A percentile compares a stretch with the other conserved stretches of the same genome.
Conservation (phyloP, 768 basidiomycete genomes). For the Mycena belliarum region DNA sequence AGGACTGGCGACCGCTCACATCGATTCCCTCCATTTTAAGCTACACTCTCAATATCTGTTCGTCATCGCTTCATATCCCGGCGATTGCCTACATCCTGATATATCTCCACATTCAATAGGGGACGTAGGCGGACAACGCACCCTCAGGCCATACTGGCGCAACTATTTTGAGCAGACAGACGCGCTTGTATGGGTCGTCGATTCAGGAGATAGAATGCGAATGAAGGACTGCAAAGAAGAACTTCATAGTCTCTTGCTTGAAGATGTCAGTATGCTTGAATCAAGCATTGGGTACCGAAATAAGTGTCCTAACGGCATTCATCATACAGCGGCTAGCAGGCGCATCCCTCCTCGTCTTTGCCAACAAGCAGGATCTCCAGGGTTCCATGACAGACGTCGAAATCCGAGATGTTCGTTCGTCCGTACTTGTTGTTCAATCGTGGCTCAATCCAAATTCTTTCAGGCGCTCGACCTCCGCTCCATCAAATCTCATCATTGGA, state of each 20-base stretch:
- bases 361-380: slow-evolving; percentile 95
- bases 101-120: slow-evolving; percentile 47
- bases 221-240: slow-evolving; percentile 90
- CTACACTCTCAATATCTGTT: slow-evolving; percentile 82
- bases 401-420: slow-evolving; percentile 67
- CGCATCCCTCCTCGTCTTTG: slow-evolving; percentile 94
- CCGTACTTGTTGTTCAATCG: slow-evolving; percentile 11
- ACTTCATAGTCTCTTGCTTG: slow-evolving; percentile 79
- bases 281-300: slow-evolving; percentile 11
- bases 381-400: slow-evolving; percentile 82
- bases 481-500: slow-evolving; percentile 90
- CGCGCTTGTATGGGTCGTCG: slow-evolving; percentile 98
- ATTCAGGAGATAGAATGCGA: slow-evolving; percentile 88
- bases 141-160: slow-evolving; percentile 95
- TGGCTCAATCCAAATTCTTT: background rate
- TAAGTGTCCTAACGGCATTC: slow-evolving; percentile 10
- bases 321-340: slow-evolving; percentile 81
- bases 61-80: slow-evolving; percentile 29
- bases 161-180: slow-evolving; percentile 99
- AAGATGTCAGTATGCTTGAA: slow-evolving; percentile 69
- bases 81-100: slow-evolving; percentile 15
- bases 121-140: slow-evolving; percentile 98
- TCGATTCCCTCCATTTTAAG: slow-evolving; percentile 34
- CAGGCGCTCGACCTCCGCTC: slow-evolving; percentile 80
- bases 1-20: background rate